These are phyloP conservation scores for Neocallimastix lanati DNA, from an alignment of 192 early-diverging fungal genomes.

Conservation along the genomic window DNA sequence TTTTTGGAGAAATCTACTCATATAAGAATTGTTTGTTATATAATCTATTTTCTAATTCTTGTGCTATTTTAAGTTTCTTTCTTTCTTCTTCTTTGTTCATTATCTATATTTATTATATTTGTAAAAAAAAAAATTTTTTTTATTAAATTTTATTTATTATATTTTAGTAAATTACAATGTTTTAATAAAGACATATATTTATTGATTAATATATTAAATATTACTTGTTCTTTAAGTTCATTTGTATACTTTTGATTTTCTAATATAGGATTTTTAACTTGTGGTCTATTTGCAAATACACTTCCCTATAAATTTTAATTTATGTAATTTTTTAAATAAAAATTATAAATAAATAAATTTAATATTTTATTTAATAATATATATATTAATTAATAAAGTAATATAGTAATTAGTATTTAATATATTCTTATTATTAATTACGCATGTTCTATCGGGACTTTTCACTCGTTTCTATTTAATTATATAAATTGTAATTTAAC, in stretches of 20 bases:
- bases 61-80: neutral
- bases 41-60: neutral
- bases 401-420: no score
- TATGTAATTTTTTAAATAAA: no score
- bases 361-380: no score
- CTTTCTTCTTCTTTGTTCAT: neutral
- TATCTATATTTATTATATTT: neutral
- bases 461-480: neutral
- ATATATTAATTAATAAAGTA: no score
- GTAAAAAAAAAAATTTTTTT: no score
- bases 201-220: no score
- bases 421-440: neutral
- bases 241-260: neutral
- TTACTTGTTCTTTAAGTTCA: neutral
- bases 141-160: no score
- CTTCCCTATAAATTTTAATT: neutral
- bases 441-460: neutral
- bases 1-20: no score
- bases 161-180: no score
- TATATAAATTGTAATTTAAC: no score
- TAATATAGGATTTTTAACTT: neutral
- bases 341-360: no score
- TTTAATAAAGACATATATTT: no score
- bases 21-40: neutral
- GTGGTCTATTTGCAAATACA: neutral